A percentile compares a stretch with the other conserved stretches of the same genome.
Conservation (phyloP, 805 yeast species). For the Sporopachydermia lactativora region DNA sequence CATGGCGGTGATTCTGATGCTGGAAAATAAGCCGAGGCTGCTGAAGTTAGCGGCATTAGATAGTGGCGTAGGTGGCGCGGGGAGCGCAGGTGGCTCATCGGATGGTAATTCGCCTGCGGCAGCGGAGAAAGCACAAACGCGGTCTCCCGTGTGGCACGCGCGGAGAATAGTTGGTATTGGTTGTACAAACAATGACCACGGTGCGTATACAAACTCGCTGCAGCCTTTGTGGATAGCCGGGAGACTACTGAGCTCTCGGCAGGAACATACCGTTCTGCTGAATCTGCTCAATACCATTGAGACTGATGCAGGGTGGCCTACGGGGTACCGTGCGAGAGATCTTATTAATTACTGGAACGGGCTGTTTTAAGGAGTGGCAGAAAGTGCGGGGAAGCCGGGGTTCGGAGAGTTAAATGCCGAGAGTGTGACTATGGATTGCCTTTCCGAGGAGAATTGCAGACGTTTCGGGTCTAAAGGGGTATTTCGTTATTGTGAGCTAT, state of each 20-base stretch:
- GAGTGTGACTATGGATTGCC: no score
- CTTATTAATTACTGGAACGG: neutral
- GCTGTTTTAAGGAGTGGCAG: neutral
- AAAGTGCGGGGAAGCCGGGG: neutral
- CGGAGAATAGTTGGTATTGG: constrained; percentile 24
- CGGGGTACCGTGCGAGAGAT: neutral
- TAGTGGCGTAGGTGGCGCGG: neutral
- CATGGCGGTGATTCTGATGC: constrained; percentile 23
- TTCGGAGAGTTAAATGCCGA: no score
- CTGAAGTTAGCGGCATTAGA: constrained; percentile 15
- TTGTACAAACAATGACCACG: constrained; percentile 18
- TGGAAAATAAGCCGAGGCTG: constrained; percentile 26
- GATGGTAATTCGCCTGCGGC: no score
- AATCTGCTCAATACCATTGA: neutral
- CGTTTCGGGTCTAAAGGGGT: no score
- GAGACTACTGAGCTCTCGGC: constrained; percentile 15
- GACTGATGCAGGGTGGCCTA: neutral
- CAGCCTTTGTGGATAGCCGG: constrained; percentile 20
- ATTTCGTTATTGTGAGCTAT: no score
- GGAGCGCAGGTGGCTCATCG: no score
- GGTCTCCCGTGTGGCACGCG: constrained; percentile 26
- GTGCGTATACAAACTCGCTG: constrained; percentile 17
- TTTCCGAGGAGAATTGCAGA: no score
- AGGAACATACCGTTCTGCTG: constrained; percentile 12
- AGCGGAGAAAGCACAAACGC: constrained; percentile 3